Evolutionary conservation across 139 green algal species (phyloP).

Genomic region (Closterium sp.): DNA sequence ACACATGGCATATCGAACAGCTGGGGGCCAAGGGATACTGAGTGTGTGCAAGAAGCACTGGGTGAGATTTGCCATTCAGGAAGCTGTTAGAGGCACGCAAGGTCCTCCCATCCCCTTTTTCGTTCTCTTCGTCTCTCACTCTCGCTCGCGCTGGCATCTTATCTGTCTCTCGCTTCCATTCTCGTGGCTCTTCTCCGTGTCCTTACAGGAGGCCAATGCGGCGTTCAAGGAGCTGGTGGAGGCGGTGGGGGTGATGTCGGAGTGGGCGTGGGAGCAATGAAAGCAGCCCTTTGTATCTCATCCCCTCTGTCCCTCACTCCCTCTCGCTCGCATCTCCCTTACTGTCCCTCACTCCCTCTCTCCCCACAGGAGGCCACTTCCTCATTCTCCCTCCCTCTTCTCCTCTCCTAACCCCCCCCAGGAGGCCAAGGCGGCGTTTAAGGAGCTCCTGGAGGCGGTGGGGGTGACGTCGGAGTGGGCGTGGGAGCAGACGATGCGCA

Average conservation of each 20-base stretch:
- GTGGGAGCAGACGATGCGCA: constrained; percentile 70
- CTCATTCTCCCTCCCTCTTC: too few relatives aligned
- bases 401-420: too few relatives aligned
- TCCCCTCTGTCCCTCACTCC: background rate
- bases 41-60: too few relatives aligned
- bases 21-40: too few relatives aligned
- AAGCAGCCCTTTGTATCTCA: too few relatives aligned
- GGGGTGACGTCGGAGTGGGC: constrained; percentile 60
- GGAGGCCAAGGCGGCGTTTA: constrained; percentile 90
- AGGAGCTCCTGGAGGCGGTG: constrained; percentile 77
- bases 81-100: constrained; percentile 15
- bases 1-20: too few relatives aligned
- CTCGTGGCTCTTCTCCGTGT: background rate
- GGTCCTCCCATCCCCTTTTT: background rate
- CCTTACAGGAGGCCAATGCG: background rate
- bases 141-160: background rate
- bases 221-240: background rate
- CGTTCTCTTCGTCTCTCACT: background rate
- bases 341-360: too few relatives aligned
- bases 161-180: background rate
- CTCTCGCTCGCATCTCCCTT: background rate
- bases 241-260: constrained; percentile 53
- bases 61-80: too few relatives aligned
- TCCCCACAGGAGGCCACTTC: too few relatives aligned
- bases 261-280: constrained; percentile 80